Base-by-base conservation (phyloP, 2,329 filamentous ascomycete species). In the Magnaporthiopsis rhizophila region DNA sequence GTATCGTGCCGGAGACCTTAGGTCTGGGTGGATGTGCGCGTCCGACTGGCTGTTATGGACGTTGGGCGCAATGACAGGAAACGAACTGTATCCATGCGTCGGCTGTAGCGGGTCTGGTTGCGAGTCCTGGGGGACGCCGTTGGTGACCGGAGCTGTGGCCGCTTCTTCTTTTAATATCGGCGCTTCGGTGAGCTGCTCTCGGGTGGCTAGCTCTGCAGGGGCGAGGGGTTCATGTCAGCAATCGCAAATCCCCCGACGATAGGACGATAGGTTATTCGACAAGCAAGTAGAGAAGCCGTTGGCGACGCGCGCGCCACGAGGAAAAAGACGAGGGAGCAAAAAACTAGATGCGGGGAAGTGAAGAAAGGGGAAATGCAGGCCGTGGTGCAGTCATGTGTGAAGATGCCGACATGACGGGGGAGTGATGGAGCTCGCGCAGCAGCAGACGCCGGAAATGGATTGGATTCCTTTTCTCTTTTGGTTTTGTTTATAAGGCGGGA, bases 1-100 rank as follows among this genome's bases (percentile, higher is more conserved):
- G 66, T 69, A 71, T 62, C 64, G 66, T 38, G 70, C 68, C 34
- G 62, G 61, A 12, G 68, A 69, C 69, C 80, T 77, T 59, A 83
- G 74, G 64, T 82, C 79, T 26, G 80, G 80, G 65, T 83, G 80
- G 62, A 83, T 81, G 66, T 79, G 78, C 66, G 78, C 71, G 68
- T 82, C 79, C 61, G 74, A 69, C 21, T 32, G 50, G 45, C n/a
- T 36, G n/a, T 45, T 62, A 30, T 62, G 45, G 30, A 50, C 53
- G 61, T 62, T 56, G 26, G 61, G 36, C 32, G 61, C 28, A 36
- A 65, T 59, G 28, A 65, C 57, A 50, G 67, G 65, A 65, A 77
- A 69, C 65, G 77, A 75, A 66, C 65, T 77, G 73, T 81, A 81
- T 72, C 79, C 80, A 79, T 82, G 80, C 68, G 72, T 64, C 65